phyloP scores from a whole-genome alignment of 2,329 filamentous ascomycete species.

The Paradendryphiella salina region DNA sequence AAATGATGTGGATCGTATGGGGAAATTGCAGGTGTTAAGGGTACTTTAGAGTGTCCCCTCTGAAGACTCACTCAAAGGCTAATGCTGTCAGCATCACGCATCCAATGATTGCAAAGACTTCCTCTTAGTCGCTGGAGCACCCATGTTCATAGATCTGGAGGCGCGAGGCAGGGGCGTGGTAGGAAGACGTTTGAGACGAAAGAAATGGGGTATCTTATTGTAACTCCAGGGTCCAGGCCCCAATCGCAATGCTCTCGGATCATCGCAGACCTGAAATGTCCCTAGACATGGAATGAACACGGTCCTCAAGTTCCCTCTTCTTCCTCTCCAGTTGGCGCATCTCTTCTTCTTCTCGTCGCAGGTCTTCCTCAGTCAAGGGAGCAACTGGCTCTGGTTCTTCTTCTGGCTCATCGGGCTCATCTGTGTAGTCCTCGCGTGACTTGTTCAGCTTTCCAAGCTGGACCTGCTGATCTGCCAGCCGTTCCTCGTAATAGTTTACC shows the following conservation, averaged over 20 bases:
- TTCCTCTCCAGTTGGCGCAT: constrained; percentile 65
- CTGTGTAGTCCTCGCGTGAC: constrained; percentile 60
- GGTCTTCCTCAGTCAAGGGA: constrained; percentile 67
- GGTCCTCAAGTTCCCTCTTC: constrained; percentile 64
- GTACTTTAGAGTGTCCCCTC: constrained; percentile 1
- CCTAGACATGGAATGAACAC: constrained; percentile 69
- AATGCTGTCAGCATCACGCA: not conserved
- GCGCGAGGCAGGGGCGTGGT: too few relatives aligned
- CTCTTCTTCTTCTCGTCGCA: constrained; percentile 70
- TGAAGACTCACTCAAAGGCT: not conserved
- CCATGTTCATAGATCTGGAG: too few relatives aligned
- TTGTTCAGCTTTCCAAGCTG: constrained; percentile 73
- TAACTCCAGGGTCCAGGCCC: constrained; percentile 2
- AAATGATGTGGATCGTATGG: constrained; percentile 28
- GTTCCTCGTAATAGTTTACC: constrained; percentile 76
- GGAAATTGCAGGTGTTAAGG: constrained; percentile 21
- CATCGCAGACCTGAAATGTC: constrained; percentile 64
- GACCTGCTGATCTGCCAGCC: constrained; percentile 74
- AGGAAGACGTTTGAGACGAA: not conserved
- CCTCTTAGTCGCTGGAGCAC: not conserved
- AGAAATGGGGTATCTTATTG: constrained; percentile 13
- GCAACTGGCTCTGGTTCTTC: constrained; percentile 48
- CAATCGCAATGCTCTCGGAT: not conserved
- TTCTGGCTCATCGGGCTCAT: constrained; percentile 55
- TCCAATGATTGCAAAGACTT: not conserved